phyloP scores from a whole-genome alignment of 208 protist species.

The Trypanosoma lewisi region DNA sequence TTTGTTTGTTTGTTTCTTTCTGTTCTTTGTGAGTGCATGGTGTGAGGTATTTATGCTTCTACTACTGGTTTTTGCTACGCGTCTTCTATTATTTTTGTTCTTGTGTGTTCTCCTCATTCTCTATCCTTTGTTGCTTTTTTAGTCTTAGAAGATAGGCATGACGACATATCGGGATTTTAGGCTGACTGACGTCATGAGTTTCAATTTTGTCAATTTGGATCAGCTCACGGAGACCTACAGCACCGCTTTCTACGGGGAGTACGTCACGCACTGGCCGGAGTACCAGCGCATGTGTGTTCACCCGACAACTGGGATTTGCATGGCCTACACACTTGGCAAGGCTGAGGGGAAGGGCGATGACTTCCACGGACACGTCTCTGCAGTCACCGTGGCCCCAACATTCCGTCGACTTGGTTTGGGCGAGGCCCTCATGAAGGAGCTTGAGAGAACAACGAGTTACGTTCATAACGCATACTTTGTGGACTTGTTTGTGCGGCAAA shows the following conservation, averaged over 20 bases:
- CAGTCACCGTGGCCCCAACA: constrained; percentile 96
- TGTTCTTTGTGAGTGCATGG: too few relatives aligned
- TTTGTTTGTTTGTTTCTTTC: too few relatives aligned
- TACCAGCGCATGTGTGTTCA: constrained; percentile 92
- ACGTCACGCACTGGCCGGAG: constrained; percentile 96
- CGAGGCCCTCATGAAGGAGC: constrained; percentile 92
- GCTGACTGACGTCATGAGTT: constrained; percentile 91
- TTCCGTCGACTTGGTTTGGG: constrained; percentile 96
- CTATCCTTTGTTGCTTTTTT: too few relatives aligned
- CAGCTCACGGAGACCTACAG: constrained; percentile 97
- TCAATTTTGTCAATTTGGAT: constrained; percentile 98
- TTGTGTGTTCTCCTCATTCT: too few relatives aligned
- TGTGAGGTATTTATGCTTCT: too few relatives aligned
- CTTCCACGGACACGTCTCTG: constrained; percentile 94
- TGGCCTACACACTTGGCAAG: constrained; percentile 98
- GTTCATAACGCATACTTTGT: constrained; percentile 98
- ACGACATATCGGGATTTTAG: constrained; percentile 91
- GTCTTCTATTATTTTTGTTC: too few relatives aligned
- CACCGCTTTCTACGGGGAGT: constrained; percentile 97
- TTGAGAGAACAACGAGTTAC: constrained; percentile 87
- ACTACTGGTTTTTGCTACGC: too few relatives aligned
- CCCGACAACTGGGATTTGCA: constrained; percentile 83
- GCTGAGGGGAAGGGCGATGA: constrained; percentile 93
- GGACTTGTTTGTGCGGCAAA: constrained; percentile 98
- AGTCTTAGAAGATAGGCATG: constrained; percentile 61